Percentiles rank a stretch among this genome's conserved stretches.
Conservation (phyloP, 2,329 filamentous ascomycete genomes). For the Aspergillus aculeatus region DNA sequence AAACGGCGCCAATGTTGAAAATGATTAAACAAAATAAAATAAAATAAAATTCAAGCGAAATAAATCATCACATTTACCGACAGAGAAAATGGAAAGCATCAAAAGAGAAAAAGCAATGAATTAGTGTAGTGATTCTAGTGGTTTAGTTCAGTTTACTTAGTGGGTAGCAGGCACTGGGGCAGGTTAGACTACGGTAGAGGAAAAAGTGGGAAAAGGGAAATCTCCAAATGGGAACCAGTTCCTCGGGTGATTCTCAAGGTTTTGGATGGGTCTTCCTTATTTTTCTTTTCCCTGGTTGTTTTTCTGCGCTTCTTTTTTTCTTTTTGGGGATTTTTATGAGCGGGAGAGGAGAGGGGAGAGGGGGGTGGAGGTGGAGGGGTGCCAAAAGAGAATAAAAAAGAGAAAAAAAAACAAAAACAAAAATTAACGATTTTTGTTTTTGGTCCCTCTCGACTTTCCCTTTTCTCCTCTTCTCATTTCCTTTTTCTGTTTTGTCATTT, state of each 20-base stretch:
- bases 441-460: slow-evolving; percentile 5
- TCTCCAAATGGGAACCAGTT: slow-evolving; percentile 34
- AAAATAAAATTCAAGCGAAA: slow-evolving; percentile 1
- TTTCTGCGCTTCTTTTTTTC: slow-evolving; percentile 12
- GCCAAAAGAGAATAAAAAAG: too few species aligned
- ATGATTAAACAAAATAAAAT: slow-evolving; percentile 4
- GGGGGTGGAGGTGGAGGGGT: too few species aligned
- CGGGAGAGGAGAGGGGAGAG: too few species aligned
- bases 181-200: slow-evolving; percentile 4
- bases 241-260: slow-evolving; percentile 31
- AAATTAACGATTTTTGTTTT: not conserved
- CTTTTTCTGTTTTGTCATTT: slow-evolving; percentile 1
- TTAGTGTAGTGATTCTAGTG: too few species aligned
- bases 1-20: slow-evolving; percentile 28
- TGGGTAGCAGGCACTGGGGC: not conserved
- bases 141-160: too few species aligned
- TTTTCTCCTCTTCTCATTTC: slow-evolving; percentile 5
- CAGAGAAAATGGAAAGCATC: not conserved
- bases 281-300: slow-evolving; percentile 13
- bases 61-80: not conserved
- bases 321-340: slow-evolving; percentile 9
- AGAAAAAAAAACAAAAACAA: too few species aligned
- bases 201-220: slow-evolving; percentile 12
- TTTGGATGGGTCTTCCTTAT: slow-evolving; percentile 15
- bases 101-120: not conserved